Conservation (phyloP, 306 rosid species). For the Oxytropis ochrocephala region DNA sequence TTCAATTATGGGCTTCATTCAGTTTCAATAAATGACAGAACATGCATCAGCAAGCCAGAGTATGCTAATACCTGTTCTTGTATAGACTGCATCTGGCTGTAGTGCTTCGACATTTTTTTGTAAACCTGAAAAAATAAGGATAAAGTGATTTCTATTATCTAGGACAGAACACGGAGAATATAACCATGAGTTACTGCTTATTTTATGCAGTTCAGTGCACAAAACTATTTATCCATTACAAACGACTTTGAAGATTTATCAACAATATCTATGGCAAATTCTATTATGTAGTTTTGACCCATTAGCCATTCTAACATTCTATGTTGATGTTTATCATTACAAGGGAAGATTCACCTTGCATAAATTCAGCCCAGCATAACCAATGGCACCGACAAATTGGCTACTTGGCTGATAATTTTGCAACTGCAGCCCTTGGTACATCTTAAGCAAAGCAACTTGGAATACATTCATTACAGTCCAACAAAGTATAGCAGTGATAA, state of each 20-base stretch:
- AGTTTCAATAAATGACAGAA: slow-evolving; percentile 1
- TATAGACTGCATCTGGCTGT: slow-evolving; percentile 59
- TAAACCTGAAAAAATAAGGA: slow-evolving; percentile 38
- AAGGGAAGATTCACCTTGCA: neutral
- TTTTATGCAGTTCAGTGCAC: neutral
- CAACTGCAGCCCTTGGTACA: neutral
- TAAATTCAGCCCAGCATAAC: neutral
- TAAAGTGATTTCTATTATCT: neutral
- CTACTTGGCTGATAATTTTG: neutral
- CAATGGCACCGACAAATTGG: neutral
- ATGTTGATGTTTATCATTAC: neutral
- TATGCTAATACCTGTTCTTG: slow-evolving; percentile 69
- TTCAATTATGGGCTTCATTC: neutral
- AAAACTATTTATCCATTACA: slow-evolving; percentile 5
- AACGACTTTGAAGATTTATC: neutral
- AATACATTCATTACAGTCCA: neutral
- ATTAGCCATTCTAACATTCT: neutral
- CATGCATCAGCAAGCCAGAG: neutral
- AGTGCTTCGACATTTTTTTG: slow-evolving; percentile 72
- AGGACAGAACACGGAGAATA: neutral
- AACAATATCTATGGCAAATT: neutral
- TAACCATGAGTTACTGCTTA: neutral
- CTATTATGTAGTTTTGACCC: neutral
- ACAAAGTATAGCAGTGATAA: neutral
- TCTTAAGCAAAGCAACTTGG: neutral